Base-by-base conservation (phyloP, 2,329 filamentous ascomycete genomes). In the Cytospora piceicola region DNA sequence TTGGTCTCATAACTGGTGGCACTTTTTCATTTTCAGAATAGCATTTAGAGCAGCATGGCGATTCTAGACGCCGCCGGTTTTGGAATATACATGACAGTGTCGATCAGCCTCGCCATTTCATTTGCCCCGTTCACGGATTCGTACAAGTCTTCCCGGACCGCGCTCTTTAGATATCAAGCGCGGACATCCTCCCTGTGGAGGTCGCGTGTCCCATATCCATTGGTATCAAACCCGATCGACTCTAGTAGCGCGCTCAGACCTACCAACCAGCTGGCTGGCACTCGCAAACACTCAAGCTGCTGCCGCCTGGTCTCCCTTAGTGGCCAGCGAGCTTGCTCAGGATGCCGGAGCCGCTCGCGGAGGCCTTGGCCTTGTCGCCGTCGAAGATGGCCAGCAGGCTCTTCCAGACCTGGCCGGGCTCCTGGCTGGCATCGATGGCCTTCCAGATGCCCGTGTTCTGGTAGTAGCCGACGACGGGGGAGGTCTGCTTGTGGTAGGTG, bases 381-480 rank as follows among this genome's bases (percentile, higher is more conserved):
- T 90, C 87, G 76, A 99, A 94, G 73, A 97, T 89, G 74, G 88
- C 87, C 69, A 98, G 83, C 78, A 99, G 83, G 78, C 89, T 92
- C 85, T 93, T 94, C 95, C 95, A 99, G 69, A 99, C 95, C 79
- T 94, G 90, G 57, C 92, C 92, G 24, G 95, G 95, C 81, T 97
- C 90, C 84, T 99, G 93, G 83, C 92, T 96, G 70, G 95, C 95
- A 78, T 99, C 95, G 74, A 99, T 88, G 69, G 91, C 90, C 79
- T 90, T 90, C 95, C 95, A 99, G 84, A 99, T 97, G 72, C 94
- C 94, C 58, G 92, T 96, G 81, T 93, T 93, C 82, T 96, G 91
- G 88, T 99, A 99, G 85, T 99, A 99, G 66, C 88, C 85, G 69
- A 97, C 94, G 58, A 99, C 95, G 24, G 95, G 95, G 54, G 88